phyloP scores from a whole-genome alignment of 208 protist genomes.

The Leptomonas seymouri region DNA sequence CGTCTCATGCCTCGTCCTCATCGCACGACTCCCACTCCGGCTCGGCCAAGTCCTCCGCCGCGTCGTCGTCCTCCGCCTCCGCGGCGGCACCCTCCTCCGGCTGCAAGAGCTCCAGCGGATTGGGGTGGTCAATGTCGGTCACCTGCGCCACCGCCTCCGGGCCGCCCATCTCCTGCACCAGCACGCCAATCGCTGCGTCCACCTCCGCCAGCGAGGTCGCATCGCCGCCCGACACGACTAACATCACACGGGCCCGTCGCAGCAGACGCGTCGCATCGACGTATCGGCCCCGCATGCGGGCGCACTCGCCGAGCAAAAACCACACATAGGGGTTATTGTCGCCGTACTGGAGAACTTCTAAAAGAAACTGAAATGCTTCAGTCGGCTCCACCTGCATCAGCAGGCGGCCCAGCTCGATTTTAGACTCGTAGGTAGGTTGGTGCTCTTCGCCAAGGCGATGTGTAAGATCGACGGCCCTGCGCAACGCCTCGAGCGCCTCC shows the following conservation, averaged over 20 bases:
- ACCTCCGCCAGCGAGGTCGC: slow-evolving; percentile 71
- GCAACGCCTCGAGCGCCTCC: slow-evolving; percentile 70
- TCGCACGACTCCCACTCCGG: slow-evolving; percentile 75
- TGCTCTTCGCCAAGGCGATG: slow-evolving; percentile 83
- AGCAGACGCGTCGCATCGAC: slow-evolving; percentile 82
- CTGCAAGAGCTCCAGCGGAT: slow-evolving; percentile 83
- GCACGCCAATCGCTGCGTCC: slow-evolving; percentile 70
- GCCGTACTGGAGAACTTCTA: slow-evolving; percentile 88
- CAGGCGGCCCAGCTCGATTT: slow-evolving; percentile 88
- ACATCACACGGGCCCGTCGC: slow-evolving; percentile 81
- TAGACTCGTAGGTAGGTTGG: slow-evolving; percentile 92
- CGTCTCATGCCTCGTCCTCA: slow-evolving; percentile 47
- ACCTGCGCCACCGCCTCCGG: slow-evolving; percentile 72
- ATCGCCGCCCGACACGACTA: slow-evolving; percentile 64
- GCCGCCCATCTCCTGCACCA: slow-evolving; percentile 90
- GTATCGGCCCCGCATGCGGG: slow-evolving; percentile 75
- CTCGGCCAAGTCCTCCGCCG: slow-evolving; percentile 59
- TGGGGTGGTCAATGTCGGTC: slow-evolving; percentile 76
- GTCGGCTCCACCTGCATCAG: slow-evolving; percentile 86
- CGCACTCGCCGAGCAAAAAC: slow-evolving; percentile 92
- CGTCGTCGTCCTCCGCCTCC: slow-evolving; percentile 43
- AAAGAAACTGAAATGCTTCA: slow-evolving; percentile 80
- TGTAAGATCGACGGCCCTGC: slow-evolving; percentile 74
- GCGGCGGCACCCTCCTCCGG: slow-evolving; percentile 47
- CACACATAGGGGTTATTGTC: slow-evolving; percentile 94